A percentile compares a stretch with the other conserved stretches of the same genome.
These are phyloP conservation scores for Elongisporangium undulatum DNA, from an alignment of 352 stramenopile genomes.

Conservation along the genomic window DNA sequence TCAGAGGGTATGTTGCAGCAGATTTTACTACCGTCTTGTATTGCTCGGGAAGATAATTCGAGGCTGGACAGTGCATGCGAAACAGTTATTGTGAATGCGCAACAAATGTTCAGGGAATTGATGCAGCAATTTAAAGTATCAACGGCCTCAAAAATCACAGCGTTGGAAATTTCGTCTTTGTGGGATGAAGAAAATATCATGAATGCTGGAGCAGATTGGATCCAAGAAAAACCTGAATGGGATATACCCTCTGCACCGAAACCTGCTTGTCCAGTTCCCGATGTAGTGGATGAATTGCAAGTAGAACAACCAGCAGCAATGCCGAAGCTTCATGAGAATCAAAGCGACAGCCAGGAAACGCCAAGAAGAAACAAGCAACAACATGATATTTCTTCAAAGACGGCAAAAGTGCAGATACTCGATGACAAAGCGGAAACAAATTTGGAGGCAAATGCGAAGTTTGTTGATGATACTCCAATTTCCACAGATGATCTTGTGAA, in stretches of 20 bases:
- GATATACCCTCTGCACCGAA: background rate
- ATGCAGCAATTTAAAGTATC: conserved; percentile 11
- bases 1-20: conserved; percentile 7
- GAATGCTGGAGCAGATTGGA: conserved; percentile 3
- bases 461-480: conserved; percentile 11
- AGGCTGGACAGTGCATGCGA: conserved; percentile 11
- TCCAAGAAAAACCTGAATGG: conserved; percentile 11
- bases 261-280: background rate
- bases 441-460: conserved; percentile 8
- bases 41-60: conserved; percentile 18
- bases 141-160: conserved; percentile 12
- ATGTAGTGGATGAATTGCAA: too few relatives aligned
- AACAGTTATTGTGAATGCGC: conserved; percentile 10
- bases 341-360: too few relatives aligned
- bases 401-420: background rate
- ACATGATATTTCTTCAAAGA: background rate
- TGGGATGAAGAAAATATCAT: conserved; percentile 16
- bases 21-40: conserved; percentile 17
- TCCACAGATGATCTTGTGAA: conserved; percentile 32
- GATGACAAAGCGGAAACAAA: background rate
- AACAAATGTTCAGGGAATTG: conserved; percentile 13
- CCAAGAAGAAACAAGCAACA: background rate
- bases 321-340: background rate
- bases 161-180: conserved; percentile 23
- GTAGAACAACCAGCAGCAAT: background rate